Percentiles rank a stretch among this genome's conserved stretches.
Evolutionary conservation across 1,284 basidiomycete genomes (phyloP).

Genomic region (Retiboletus fuscus): DNA sequence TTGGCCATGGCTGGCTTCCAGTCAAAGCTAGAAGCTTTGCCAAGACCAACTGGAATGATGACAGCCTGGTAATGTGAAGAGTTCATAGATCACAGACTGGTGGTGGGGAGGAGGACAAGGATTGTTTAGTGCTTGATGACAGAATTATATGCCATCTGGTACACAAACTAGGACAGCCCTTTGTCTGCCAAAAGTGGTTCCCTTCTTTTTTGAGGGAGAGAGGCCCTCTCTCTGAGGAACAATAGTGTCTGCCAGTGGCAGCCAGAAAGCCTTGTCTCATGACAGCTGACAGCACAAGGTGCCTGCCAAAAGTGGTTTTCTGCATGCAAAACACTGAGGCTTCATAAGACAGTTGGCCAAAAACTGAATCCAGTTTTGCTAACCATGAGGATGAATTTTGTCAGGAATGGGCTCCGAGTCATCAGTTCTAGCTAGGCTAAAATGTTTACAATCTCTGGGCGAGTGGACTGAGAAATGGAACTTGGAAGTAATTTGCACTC

Average conservation of each 20-base stretch:
- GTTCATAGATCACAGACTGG: not conserved
- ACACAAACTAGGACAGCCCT: not conserved
- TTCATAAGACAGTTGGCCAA: not conserved
- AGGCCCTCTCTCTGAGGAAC: too few species aligned
- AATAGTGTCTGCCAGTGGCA: too few species aligned
- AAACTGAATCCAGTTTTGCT: not conserved
- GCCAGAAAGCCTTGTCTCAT: too few species aligned
- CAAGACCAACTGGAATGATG: constrained; percentile 22
- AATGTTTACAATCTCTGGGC: not conserved
- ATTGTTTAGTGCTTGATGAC: not conserved
- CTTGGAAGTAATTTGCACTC: not conserved
- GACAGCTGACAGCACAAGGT: too few species aligned
- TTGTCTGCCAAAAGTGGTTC: constrained; percentile 19
- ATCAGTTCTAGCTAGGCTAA: too few species aligned
- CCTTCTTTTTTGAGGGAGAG: not conserved
- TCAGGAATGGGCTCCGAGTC: too few species aligned
- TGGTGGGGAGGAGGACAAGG: not conserved
- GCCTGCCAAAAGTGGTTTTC: too few species aligned
- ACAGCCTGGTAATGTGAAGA: constrained; percentile 5
- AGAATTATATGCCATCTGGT: constrained; percentile 16
- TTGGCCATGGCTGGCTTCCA: too few species aligned
- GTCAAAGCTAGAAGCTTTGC: constrained; percentile 20
- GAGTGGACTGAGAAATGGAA: not conserved
- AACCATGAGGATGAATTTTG: too few species aligned
- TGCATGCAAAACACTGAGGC: too few species aligned